These are phyloP conservation scores for Fraxinus pennsylvanica DNA, from an alignment of 257 asterid species.

Conservation along the genomic window DNA sequence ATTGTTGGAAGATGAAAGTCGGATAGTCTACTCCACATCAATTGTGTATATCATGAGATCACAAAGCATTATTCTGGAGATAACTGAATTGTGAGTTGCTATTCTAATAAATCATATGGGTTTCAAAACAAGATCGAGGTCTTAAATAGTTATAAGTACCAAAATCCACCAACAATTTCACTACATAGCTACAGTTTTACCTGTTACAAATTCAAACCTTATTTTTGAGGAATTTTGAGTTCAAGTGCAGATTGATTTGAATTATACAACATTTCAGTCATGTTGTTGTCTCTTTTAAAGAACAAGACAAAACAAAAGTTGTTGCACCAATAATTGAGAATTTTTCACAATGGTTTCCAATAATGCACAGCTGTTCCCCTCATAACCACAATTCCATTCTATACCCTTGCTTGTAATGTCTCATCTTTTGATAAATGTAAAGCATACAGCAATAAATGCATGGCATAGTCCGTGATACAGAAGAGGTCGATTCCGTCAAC, in stretches of 20 bases:
- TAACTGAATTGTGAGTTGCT: neutral
- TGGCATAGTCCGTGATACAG: neutral
- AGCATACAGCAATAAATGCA: constrained; percentile 5
- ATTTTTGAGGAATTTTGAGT: neutral
- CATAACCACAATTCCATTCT: neutral
- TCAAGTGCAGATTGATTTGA: neutral
- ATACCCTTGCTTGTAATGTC: neutral
- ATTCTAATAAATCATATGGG: neutral
- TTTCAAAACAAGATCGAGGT: neutral
- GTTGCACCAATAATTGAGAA: neutral
- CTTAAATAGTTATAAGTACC: neutral
- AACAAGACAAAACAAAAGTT: neutral
- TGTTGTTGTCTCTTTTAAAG: neutral
- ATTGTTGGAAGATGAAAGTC: neutral
- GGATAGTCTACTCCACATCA: neutral
- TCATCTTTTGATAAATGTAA: neutral
- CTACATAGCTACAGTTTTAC: neutral
- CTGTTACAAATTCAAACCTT: neutral
- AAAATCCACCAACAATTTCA: neutral
- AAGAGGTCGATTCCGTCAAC: too few species aligned
- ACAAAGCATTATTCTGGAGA: neutral
- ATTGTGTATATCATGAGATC: neutral
- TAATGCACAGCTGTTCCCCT: neutral
- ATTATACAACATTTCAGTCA: too few species aligned
- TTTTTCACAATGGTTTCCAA: neutral